These are phyloP conservation scores for Fragilariopsis cylindrus DNA, from an alignment of 108 stramenopile genomes.

Conservation along the genomic window DNA sequence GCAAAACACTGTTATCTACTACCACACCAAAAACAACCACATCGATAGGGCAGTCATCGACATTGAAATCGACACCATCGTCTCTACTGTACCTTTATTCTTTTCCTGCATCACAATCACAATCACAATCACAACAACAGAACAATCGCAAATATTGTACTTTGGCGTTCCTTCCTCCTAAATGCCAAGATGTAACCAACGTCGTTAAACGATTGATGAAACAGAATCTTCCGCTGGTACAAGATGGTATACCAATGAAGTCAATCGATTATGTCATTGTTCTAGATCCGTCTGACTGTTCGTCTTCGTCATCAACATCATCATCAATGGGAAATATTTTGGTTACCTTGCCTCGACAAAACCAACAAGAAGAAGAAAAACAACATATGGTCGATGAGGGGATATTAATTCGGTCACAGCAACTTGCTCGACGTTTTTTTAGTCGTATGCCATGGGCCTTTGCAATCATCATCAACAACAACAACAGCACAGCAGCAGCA, in stretches of 20 bases:
- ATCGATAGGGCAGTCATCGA: not conserved
- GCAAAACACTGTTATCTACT: not conserved
- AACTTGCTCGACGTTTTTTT: slow-evolving; percentile 7
- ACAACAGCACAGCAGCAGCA: not conserved
- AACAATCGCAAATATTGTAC: slow-evolving; percentile 5
- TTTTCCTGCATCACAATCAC: not conserved
- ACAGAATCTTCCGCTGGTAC: slow-evolving; percentile 9
- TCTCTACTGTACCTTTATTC: slow-evolving; percentile 5
- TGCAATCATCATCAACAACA: slow-evolving; percentile 2
- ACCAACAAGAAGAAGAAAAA: not conserved
- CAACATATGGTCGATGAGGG: slow-evolving; percentile 16
- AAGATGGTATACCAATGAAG: slow-evolving; percentile 2
- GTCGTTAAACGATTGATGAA: slow-evolving; percentile 4
- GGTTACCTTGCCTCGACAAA: not conserved
- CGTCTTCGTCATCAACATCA: not conserved
- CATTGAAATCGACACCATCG: not conserved
- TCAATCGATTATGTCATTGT: slow-evolving; percentile 20
- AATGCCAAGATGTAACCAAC: not conserved
- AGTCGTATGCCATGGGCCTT: slow-evolving; percentile 3
- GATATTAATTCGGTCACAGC: slow-evolving; percentile 26
- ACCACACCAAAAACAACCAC: not conserved
- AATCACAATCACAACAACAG: too few relatives aligned
- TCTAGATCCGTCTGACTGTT: slow-evolving; percentile 1
- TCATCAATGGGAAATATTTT: not conserved
- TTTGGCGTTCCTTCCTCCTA: slow-evolving; percentile 22